These are phyloP conservation scores for Gamsiella multidivaricata DNA, from an alignment of 192 early-diverging fungal species.

Conservation along the genomic window DNA sequence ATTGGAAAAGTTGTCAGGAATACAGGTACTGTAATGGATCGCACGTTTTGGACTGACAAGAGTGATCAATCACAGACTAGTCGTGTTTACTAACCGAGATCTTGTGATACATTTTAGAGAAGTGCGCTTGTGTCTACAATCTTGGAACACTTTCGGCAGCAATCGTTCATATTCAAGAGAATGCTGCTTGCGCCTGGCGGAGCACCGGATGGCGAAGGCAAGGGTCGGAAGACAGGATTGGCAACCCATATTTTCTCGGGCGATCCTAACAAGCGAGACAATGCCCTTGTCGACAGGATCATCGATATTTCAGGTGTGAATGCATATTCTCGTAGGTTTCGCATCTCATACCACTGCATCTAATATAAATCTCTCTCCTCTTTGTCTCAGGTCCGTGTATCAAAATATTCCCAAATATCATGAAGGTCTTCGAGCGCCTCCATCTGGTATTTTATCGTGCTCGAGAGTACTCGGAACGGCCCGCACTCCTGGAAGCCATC, in stretches of 20 bases:
- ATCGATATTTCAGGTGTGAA: conserved; percentile 38
- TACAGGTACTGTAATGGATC: conserved; percentile 12
- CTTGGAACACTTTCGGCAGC: conserved; percentile 46
- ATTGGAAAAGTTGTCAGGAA: conserved; percentile 28
- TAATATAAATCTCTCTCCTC: neutral
- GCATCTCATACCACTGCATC: too few species aligned
- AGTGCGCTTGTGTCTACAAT: conserved; percentile 14
- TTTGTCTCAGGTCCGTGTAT: conserved; percentile 53
- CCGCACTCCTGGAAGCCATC: conserved; percentile 53
- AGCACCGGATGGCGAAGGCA: conserved; percentile 5
- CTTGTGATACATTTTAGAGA: conserved; percentile 6
- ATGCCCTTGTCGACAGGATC: conserved; percentile 38
- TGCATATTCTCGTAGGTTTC: too few species aligned
- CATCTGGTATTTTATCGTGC: conserved; percentile 57
- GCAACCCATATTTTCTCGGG: conserved; percentile 38
- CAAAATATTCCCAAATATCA: conserved; percentile 38
- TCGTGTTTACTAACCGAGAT: neutral
- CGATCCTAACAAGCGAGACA: conserved; percentile 29
- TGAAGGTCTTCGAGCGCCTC: conserved; percentile 53
- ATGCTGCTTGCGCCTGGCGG: conserved; percentile 37
- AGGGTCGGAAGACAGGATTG: conserved; percentile 26
- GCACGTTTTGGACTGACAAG: neutral
- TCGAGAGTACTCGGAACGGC: conserved; percentile 16
- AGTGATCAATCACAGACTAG: too few species aligned
- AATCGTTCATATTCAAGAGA: conserved; percentile 42